phyloP scores from a whole-genome alignment of 2,329 filamentous ascomycete species.

The Xylariaceae sp. region DNA sequence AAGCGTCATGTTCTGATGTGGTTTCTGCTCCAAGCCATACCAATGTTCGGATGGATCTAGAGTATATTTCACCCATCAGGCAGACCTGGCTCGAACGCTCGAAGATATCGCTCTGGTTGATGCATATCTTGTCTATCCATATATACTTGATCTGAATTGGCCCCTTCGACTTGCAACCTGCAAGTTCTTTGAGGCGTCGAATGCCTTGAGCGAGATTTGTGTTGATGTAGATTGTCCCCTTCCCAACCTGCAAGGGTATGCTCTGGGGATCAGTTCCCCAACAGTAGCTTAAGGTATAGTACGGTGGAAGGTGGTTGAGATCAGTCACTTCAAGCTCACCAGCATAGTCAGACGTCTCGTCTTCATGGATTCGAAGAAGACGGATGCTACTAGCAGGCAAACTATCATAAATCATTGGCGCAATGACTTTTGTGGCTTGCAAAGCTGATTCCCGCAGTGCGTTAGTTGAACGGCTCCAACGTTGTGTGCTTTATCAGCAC shows the following conservation, averaged over 20 bases:
- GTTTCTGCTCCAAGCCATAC: conserved; percentile 5
- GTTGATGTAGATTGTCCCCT: neutral
- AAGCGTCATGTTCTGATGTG: neutral
- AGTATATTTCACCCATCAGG: conserved; percentile 3
- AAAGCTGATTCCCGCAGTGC: too few relatives aligned
- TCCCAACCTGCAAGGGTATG: neutral
- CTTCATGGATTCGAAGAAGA: neutral
- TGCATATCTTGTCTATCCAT: conserved; percentile 9
- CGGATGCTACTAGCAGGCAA: neutral
- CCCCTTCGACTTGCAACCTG: neutral
- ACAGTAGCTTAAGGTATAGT: conserved; percentile 3
- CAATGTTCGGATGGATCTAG: neutral
- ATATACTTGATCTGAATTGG: neutral
- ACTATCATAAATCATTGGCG: too few relatives aligned
- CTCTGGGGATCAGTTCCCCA: neutral
- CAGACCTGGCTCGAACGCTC: conserved; percentile 5
- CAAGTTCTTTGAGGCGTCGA: neutral
- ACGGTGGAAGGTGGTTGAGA: conserved; percentile 1
- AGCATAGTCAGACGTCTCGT: neutral
- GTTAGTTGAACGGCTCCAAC: too few relatives aligned
- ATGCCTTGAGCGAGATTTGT: neutral
- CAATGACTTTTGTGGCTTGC: too few relatives aligned
- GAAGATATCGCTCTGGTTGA: conserved; percentile 4
- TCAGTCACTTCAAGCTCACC: neutral
- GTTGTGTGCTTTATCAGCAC: too few relatives aligned